A percentile compares a stretch with the other conserved stretches of the same genome.
Conservation (phyloP, 768 basidiomycete species). For the Paxillus involutus region DNA sequence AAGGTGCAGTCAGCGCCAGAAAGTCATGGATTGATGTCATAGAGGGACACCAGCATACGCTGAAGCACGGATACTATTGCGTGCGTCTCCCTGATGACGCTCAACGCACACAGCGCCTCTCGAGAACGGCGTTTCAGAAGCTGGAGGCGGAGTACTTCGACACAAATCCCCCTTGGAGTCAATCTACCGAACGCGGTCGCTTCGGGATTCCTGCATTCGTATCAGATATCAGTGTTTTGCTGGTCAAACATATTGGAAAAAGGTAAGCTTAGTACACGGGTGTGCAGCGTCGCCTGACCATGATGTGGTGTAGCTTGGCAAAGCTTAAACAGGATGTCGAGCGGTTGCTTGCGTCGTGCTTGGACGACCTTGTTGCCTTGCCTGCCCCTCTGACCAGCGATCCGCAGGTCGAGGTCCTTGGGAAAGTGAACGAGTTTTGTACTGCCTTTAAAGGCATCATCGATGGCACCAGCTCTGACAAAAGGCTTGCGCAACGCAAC, state of each 20-base stretch:
- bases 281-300: conserved; percentile 4
- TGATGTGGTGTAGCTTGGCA: conserved; percentile 43
- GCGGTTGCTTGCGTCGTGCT: conserved; percentile 36
- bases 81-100: conserved; percentile 64
- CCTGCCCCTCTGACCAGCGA: conserved; percentile 40
- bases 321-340: conserved; percentile 39
- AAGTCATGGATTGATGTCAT: conserved; percentile 52
- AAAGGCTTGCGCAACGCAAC: conserved; percentile 37
- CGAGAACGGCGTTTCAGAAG: conserved; percentile 36
- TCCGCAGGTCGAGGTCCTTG: conserved; percentile 46
- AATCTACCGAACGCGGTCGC: conserved; percentile 41
- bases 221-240: conserved; percentile 47
- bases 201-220: conserved; percentile 60
- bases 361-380: conserved; percentile 35
- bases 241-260: conserved; percentile 51
- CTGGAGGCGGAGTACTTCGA: conserved; percentile 47
- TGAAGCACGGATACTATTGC: conserved; percentile 64
- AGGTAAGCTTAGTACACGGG: conserved; percentile 39
- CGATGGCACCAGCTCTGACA: conserved; percentile 32
- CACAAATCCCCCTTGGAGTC: conserved; percentile 51
- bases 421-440: conserved; percentile 46
- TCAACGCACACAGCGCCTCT: conserved; percentile 41
- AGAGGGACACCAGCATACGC: conserved; percentile 42
- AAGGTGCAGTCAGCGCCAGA: conserved; percentile 38
- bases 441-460: conserved; percentile 34